These are phyloP conservation scores for Hyphopichia wangnamkhiaoensis DNA, from an alignment of 1,139 yeast species.

Conservation along the genomic window DNA sequence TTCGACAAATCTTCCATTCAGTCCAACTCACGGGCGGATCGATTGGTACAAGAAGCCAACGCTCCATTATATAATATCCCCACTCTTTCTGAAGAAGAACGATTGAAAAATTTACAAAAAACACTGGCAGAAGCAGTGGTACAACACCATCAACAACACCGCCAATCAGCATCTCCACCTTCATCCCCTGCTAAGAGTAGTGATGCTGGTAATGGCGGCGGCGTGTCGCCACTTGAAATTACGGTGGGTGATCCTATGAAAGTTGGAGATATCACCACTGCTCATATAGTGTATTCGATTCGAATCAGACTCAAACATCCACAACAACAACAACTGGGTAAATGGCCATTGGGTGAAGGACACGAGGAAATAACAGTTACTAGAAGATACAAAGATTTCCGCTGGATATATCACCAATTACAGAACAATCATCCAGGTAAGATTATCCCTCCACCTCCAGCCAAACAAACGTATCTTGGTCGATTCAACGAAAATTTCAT, in stretches of 20 bases:
- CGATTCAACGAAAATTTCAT: constrained; percentile 85
- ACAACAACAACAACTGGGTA: constrained; percentile 16
- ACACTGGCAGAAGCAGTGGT: constrained; percentile 3
- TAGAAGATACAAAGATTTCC: constrained; percentile 79
- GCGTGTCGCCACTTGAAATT: constrained; percentile 46
- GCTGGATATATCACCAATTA: constrained; percentile 87
- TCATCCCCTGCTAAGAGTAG: neutral
- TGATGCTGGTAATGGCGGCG: neutral
- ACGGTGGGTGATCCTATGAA: constrained; percentile 89
- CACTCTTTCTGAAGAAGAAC: constrained; percentile 18
- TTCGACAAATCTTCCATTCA: constrained; percentile 17
- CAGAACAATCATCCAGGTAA: constrained; percentile 86
- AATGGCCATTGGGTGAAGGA: constrained; percentile 17
- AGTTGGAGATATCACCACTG: constrained; percentile 85
- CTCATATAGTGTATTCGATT: constrained; percentile 87
- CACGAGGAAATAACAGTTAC: constrained; percentile 43
- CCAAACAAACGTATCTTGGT: constrained; percentile 85
- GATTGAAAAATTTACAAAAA: constrained; percentile 11
- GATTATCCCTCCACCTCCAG: constrained; percentile 96
- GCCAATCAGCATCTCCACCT: constrained; percentile 6
- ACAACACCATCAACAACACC: constrained; percentile 8
- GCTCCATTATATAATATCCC: constrained; percentile 53
- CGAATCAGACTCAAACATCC: constrained; percentile 50
- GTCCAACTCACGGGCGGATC: constrained; percentile 20
- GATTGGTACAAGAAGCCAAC: constrained; percentile 31